Conservation (phyloP, 306 rosid genomes). For the Rosa persica region DNA sequence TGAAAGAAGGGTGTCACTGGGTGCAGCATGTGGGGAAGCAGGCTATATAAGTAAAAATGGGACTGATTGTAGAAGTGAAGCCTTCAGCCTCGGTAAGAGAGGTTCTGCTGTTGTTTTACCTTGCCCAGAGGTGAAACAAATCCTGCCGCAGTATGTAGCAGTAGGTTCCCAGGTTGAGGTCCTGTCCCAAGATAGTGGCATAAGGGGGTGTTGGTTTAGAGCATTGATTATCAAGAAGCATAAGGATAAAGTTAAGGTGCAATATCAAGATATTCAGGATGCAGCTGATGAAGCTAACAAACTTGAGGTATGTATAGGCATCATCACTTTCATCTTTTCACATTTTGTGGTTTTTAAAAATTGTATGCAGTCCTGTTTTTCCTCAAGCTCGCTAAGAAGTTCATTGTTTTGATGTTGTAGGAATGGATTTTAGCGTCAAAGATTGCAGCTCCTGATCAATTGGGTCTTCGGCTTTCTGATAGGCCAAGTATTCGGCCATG, state of each 20-base stretch:
- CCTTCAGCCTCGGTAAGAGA: slow-evolving; percentile 10
- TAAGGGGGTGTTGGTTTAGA: slow-evolving; percentile 89
- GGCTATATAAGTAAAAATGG: slow-evolving; percentile 16
- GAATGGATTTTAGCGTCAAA: slow-evolving; percentile 80
- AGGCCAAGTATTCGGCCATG: slow-evolving; percentile 64
- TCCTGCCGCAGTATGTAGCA: slow-evolving; percentile 21
- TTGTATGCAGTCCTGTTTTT: not conserved
- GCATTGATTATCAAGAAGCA: slow-evolving; percentile 64
- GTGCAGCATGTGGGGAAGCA: slow-evolving; percentile 15
- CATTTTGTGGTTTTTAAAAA: not conserved
- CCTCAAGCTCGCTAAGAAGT: not conserved
- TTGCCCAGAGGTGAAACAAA: slow-evolving; percentile 28
- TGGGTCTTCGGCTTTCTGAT: slow-evolving; percentile 49
- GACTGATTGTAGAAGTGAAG: slow-evolving; percentile 26
- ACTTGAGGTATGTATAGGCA: slow-evolving; percentile 57
- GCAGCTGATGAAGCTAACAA: slow-evolving; percentile 64
- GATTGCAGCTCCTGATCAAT: slow-evolving; percentile 50
- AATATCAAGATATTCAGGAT: slow-evolving; percentile 70
- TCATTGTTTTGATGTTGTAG: slow-evolving; percentile 31
- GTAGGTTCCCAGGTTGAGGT: slow-evolving; percentile 76
- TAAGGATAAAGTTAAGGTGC: slow-evolving; percentile 77
- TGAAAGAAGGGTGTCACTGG: slow-evolving; percentile 26
- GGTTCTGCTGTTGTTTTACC: slow-evolving; percentile 22
- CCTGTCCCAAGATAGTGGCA: slow-evolving; percentile 86
- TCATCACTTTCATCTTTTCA: not conserved